Evolutionary conservation across 352 stramenopile species (phyloP).

Genomic region (Globisporangium heterothallicum): DNA sequence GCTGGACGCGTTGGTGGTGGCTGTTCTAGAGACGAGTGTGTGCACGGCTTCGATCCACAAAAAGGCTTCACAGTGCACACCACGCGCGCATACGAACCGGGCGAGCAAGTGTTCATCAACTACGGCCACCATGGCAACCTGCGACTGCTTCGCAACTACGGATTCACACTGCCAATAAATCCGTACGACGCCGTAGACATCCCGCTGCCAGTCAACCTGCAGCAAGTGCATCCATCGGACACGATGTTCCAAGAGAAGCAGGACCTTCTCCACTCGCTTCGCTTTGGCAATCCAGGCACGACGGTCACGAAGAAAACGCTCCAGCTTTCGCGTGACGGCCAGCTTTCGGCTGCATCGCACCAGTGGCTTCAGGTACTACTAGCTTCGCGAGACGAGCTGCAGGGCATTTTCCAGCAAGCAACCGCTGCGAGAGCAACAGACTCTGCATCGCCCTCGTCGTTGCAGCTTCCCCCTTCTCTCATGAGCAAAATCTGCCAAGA

Average conservation of each 20-base stretch:
- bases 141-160: slow-evolving; percentile 77
- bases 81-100: slow-evolving; percentile 39
- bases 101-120: slow-evolving; percentile 80
- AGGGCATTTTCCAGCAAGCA: slow-evolving; percentile 30
- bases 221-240: slow-evolving; percentile 20
- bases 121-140: slow-evolving; percentile 68
- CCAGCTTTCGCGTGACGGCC: slow-evolving; percentile 24
- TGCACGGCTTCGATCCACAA: slow-evolving; percentile 51
- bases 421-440: slow-evolving; percentile 11
- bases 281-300: slow-evolving; percentile 7
- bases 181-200: slow-evolving; percentile 37
- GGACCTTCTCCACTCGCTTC: slow-evolving; percentile 27
- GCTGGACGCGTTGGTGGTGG: not conserved
- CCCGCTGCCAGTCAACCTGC: slow-evolving; percentile 28
- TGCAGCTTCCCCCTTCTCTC: slow-evolving; percentile 27
- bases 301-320: slow-evolving; percentile 24
- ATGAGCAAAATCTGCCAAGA: slow-evolving; percentile 13
- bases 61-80: slow-evolving; percentile 63
- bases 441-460: not conserved
- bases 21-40: slow-evolving; percentile 47
- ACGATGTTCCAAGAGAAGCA: slow-evolving; percentile 30
- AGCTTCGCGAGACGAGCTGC: slow-evolving; percentile 37
- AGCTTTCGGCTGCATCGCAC: slow-evolving; percentile 23
- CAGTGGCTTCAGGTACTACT: slow-evolving; percentile 58
- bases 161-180: slow-evolving; percentile 46